These are phyloP conservation scores for Grosmannia clavigera DNA, from an alignment of 2,329 filamentous ascomycete species.

Conservation along the genomic window DNA sequence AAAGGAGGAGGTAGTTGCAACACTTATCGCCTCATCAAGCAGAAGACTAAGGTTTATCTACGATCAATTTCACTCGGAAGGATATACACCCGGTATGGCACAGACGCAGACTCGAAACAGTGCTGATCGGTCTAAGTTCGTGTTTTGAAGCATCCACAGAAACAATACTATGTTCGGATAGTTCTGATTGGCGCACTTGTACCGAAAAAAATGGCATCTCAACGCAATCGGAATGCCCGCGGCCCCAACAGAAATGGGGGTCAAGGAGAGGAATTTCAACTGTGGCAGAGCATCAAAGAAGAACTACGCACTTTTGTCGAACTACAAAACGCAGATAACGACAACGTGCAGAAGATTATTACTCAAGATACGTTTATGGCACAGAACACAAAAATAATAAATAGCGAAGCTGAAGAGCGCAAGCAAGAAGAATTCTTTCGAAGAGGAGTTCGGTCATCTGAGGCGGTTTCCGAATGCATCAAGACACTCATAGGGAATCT, in stretches of 20 bases:
- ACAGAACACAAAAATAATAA: slow-evolving; percentile 22
- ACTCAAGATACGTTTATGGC: slow-evolving; percentile 27
- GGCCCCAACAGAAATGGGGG: slow-evolving; percentile 26
- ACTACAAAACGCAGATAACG: slow-evolving; percentile 27
- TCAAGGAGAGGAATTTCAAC: slow-evolving; percentile 28
- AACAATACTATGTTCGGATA: not conserved
- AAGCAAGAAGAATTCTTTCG: slow-evolving; percentile 18
- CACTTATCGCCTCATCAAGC: no score
- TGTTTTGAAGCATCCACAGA: not conserved
- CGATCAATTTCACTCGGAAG: not conserved
- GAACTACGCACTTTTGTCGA: slow-evolving; percentile 23
- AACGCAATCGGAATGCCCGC: slow-evolving; percentile 18
- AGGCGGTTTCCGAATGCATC: slow-evolving; percentile 22
- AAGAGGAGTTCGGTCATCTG: slow-evolving; percentile 18
- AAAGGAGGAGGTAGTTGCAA: not conserved
- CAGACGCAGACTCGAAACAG: not conserved
- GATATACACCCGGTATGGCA: not conserved
- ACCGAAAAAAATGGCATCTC: slow-evolving; percentile 9
- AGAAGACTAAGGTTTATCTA: not conserved
- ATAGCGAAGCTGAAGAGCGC: slow-evolving; percentile 16
- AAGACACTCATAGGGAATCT: slow-evolving; percentile 24
- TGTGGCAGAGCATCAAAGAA: slow-evolving; percentile 28
- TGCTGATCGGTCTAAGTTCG: not conserved
- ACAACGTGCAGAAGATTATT: slow-evolving; percentile 23
- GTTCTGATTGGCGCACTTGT: not conserved